phyloP scores from a whole-genome alignment of 106 monocot species.

The Platanthera guangdongensis region DNA sequence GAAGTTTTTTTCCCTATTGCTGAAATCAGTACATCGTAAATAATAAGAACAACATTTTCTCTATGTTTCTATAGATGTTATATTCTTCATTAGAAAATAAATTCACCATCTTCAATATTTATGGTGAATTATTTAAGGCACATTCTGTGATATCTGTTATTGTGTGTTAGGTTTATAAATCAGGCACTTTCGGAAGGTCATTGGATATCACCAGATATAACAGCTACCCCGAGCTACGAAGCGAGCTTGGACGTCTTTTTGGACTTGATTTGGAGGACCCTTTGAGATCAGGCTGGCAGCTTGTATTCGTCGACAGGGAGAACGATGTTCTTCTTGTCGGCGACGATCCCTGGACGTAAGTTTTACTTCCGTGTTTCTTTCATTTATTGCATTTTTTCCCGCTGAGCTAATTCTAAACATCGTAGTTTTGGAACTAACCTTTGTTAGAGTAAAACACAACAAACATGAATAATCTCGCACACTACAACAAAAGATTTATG shows the following conservation, averaged over 20 bases:
- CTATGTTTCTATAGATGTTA: no score
- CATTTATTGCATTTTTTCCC: background rate
- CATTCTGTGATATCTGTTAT: background rate
- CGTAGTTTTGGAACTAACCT: background rate
- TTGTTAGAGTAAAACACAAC: no score
- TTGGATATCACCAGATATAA: constrained; percentile 75
- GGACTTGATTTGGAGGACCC: constrained; percentile 77
- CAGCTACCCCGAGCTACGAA: constrained; percentile 66
- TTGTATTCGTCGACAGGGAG: constrained; percentile 97
- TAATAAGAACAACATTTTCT: no score
- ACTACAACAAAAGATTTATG: no score
- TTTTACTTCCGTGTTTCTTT: background rate
- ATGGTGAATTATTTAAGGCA: no score
- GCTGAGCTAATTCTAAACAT: background rate
- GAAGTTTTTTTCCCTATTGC: no score
- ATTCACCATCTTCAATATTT: no score
- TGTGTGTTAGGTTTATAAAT: constrained; percentile 47
- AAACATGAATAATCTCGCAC: no score
- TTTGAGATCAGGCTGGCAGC: constrained; percentile 99
- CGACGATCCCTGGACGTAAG: constrained; percentile 85
- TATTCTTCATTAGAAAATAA: no score
- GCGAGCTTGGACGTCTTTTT: constrained; percentile 69
- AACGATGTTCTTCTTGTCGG: constrained; percentile 74
- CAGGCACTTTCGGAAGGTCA: constrained; percentile 72
- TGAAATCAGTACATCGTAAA: no score